Evolutionary conservation across 306 rosid genomes (phyloP), one percentile per base, ranked within the genome.

Genomic region (Arachis stenosperma): DNA sequence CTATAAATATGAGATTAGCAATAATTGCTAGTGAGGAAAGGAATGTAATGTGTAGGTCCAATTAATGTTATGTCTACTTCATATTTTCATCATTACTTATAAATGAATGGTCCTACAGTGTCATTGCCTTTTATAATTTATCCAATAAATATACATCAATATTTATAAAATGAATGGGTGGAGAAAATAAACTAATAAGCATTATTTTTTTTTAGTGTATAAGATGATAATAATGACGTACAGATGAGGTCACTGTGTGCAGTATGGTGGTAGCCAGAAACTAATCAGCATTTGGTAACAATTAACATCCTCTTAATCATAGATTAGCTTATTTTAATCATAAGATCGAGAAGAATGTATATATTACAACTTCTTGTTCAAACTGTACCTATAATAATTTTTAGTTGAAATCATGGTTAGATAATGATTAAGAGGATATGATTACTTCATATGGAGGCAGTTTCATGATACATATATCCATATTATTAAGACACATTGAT

Each of bases 171-270:
- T 56, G 46, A 75, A 53, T 64, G 5, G 48, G 22, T 29, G 44
- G 17, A 51, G 33, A 52, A n/a, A 65, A 17, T 17, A 17, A 17
- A 17, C 17, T 17, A 17, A 17, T 17, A 17, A 17, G 30, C 44
- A 7, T 48, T 8, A 46, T 12, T 48, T 4, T 48, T 48, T 48
- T 48, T 10, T 11, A 0, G 11, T 48, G 0, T 74, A 33, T 33
- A 33, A 33, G 37, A 33, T 33, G 37, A 33, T 9, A 59, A 22
- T 48, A 58, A 48, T 87, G 85, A 86, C 56, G 88, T 74, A 74
- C 77, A 74, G 36, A 48, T 86, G 82, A 82, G 78, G 84, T 90
- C 92, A 87, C 71, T 86, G 85, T 85, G 39, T 74, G 82, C 83
- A 67, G 57, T 75, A 66, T 47, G 47, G 69, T 47, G 47, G 69